phyloP scores from a whole-genome alignment of 495 filamentous ascomycete species.

The Trichoderma erinaceum region DNA sequence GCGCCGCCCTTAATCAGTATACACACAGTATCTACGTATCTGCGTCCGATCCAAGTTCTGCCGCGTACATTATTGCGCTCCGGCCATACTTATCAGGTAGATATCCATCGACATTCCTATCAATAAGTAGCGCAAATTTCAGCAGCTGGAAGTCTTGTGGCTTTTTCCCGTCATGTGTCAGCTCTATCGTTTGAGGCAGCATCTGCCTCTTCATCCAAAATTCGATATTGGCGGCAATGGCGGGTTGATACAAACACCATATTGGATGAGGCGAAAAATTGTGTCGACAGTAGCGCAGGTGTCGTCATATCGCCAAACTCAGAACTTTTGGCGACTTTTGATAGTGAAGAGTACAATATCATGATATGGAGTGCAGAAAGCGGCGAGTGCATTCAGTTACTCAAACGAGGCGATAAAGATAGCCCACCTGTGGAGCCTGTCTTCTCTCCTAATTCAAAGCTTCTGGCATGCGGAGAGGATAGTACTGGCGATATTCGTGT shows the following conservation, averaged over 20 bases:
- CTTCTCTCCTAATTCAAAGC: neutral
- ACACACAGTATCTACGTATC: too few species aligned
- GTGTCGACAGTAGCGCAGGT: neutral
- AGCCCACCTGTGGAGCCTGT: neutral
- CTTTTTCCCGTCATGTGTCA: neutral
- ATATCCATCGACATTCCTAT: too few species aligned
- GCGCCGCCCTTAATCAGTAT: too few species aligned
- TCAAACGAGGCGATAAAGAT: neutral
- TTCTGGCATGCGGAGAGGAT: neutral
- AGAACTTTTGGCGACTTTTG: neutral
- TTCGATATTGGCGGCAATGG: neutral
- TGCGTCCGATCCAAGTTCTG: too few species aligned
- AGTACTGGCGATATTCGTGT: too few species aligned
- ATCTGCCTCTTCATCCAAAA: neutral
- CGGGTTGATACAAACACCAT: neutral
- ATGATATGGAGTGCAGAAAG: neutral
- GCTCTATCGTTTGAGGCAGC: neutral
- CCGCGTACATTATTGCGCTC: too few species aligned
- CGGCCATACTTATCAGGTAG: too few species aligned
- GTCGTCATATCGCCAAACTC: neutral
- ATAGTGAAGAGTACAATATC: neutral
- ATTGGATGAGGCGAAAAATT: too few species aligned
- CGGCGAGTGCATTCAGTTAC: neutral
- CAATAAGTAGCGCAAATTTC: neutral
- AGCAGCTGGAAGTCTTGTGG: too few species aligned